Base-by-base conservation (phyloP, 305 asterid species). In the Striga hermonthica region DNA sequence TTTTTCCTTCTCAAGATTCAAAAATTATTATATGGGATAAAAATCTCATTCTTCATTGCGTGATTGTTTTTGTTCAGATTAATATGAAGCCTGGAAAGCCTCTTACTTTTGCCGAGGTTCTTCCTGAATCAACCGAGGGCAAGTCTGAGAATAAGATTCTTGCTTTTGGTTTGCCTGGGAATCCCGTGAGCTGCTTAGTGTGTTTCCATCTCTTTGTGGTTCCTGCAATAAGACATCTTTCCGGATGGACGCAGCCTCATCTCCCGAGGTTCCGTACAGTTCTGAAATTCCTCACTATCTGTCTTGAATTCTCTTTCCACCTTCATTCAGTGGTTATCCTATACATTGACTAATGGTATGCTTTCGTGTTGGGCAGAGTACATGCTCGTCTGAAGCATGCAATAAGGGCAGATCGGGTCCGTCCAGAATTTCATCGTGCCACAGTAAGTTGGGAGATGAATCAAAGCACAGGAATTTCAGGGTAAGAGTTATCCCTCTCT, bases 111-210 rank as follows among this genome's bases (percentile, higher is more conserved):
- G 93, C 89, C 57, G 97, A 92, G 87, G 72, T 92, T 66, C 71
- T 76, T 74, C 74, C 81, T 57, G 70, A 52, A 39, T 71, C 89
- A 53, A 62, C 83, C 57, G 83, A 76, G 44, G 63, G 54, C 69
- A 67, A 52, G 66, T 62, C 75, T 59, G 72, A 55, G 35, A 77
- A 68, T 22, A 89, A 84, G 80, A 78, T 92, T 78, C 93, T 92
- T 77, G 96, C 96, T 57, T 89, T 89, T 76, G 98, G 98, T 57
- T 84, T 92, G 63, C 98, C 98, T 74, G 98, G 98, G 79, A 92
- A 92, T 71, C 96, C 98, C 56, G 98, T 86, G 75, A 85, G 98
- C 87, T 84, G 94, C 85, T 79, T 89, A 75, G 97, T 87, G 74
- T 80, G 96, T 83, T 89, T 87, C 87, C 82, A 92, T 82, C 83